phyloP scores from a whole-genome alignment of 768 basidiomycete genomes.

The Lentinula edodes region DNA sequence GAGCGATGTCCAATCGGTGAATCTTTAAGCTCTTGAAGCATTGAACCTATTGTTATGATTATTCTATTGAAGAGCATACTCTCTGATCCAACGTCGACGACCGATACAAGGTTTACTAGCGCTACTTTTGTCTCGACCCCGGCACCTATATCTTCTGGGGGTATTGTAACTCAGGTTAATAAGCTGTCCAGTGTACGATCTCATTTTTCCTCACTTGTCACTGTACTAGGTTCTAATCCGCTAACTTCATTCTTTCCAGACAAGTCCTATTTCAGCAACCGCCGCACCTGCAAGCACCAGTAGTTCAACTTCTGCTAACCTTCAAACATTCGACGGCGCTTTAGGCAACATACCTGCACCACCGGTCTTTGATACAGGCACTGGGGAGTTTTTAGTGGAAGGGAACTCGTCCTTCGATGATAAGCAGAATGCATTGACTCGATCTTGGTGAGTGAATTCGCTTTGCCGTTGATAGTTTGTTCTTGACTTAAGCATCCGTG shows the following conservation, averaged over 20 bases:
- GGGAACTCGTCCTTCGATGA: slow-evolving; percentile 44
- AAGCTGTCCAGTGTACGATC: background rate
- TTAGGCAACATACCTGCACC: slow-evolving; percentile 1
- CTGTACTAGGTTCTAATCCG: too few relatives aligned
- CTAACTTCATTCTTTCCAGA: background rate
- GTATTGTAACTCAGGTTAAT: background rate
- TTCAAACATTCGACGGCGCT: slow-evolving; percentile 1
- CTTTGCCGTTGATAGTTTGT: background rate
- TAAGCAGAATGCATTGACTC: slow-evolving; percentile 35
- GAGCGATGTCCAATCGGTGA: background rate
- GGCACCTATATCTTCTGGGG: background rate
- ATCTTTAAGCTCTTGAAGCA: background rate
- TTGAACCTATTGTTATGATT: background rate
- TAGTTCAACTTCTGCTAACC: background rate
- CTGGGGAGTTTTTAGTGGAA: slow-evolving; percentile 22
- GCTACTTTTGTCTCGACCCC: background rate
- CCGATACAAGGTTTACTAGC: background rate
- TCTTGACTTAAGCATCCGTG: background rate
- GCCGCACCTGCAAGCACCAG: background rate
- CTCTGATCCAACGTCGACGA: background rate
- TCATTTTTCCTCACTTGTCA: background rate
- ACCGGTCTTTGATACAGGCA: background rate
- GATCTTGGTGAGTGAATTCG: slow-evolving; percentile 33
- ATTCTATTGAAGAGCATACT: background rate
- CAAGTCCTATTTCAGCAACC: background rate